phyloP scores from a whole-genome alignment of 2,329 filamentous ascomycete genomes.

The Curvularia hawaiiensis region DNA sequence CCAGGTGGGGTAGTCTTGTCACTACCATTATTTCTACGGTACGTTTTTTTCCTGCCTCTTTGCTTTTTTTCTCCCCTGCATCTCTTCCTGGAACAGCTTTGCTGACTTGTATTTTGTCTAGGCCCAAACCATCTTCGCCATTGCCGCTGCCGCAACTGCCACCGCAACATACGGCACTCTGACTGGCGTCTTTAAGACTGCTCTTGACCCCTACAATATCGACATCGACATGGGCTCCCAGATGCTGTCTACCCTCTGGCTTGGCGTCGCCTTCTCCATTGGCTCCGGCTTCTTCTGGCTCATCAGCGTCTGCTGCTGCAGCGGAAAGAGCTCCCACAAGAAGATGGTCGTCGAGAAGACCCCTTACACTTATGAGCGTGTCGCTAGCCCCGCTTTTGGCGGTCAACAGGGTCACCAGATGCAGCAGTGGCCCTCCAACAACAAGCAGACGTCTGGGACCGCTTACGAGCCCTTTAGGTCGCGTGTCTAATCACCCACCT shows the following conservation, averaged over 20 bases:
- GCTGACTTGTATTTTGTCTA: constrained; percentile 23
- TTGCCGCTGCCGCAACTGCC: constrained; percentile 72
- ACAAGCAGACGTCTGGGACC: constrained; percentile 33
- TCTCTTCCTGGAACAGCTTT: constrained; percentile 34
- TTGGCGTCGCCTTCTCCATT: constrained; percentile 77
- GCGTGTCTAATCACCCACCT: constrained; percentile 22
- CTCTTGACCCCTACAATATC: constrained; percentile 74
- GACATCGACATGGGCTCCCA: constrained; percentile 67
- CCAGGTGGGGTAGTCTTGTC: constrained; percentile 77
- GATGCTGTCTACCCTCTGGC: constrained; percentile 77
- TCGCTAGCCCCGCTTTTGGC: constrained; percentile 51
- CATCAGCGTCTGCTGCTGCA: constrained; percentile 90
- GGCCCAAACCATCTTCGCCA: constrained; percentile 61
- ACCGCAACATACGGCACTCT: constrained; percentile 76
- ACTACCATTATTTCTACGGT: constrained; percentile 78
- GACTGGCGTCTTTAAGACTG: constrained; percentile 68
- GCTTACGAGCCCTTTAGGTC: constrained; percentile 52
- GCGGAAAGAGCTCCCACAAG: constrained; percentile 61
- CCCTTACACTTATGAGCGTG: constrained; percentile 65
- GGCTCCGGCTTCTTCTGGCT: constrained; percentile 87
- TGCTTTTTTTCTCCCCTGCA: constrained; percentile 31
- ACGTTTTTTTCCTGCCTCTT: constrained; percentile 48
- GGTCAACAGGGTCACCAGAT: constrained; percentile 35
- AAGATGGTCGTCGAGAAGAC: constrained; percentile 63
- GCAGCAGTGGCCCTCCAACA: constrained; percentile 20